Evolutionary conservation across 345 rosid genomes (phyloP), one percentile per base, ranked within the genome.

Genomic region (Streptanthus diversifolius): DNA sequence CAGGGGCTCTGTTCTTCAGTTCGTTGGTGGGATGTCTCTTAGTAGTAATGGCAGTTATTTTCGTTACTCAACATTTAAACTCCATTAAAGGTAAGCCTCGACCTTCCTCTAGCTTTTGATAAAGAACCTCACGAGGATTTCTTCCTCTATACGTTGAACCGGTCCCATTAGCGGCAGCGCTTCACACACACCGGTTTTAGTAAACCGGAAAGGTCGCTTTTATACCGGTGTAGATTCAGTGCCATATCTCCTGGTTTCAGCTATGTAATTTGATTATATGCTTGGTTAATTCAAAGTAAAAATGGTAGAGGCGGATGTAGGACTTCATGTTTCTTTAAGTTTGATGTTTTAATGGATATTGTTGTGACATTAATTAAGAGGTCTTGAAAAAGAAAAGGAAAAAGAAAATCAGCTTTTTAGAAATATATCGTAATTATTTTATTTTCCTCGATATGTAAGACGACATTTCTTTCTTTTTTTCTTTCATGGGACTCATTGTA

Each of bases 1-100:
- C 99, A 0, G 99, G 99, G 37, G 99, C 97, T 74, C 84, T 95
- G 72, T 95, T 92, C 92, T 92, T 95, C 86, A 95, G 99, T 82
- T 87, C 96, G 7, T 83, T 92, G 75, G 99, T 92, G 2, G 99
- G 97, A 52, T 90, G 98, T 80, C 92, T 95, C 68, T 63, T 95
- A 29, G 82, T 92, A 39, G 98, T 92, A 48, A 92, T 92, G 99
- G 98, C 92, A 75, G 90, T 90, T 66, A 86, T 92, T 58, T 92
- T 95, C 52, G 83, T 92, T 68, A 79, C 96, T 54, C 97, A 92
- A 60, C 93, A 95, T 88, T 72, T 90, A 69, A 90, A 87, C 80
- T 95, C 98, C 21, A 66, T 81, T 11, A 86, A 84, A 77, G 90
- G 87, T 18, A 95, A 95, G 80, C 96, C 97, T 33, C 90, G 91